A percentile compares a stretch with the other conserved stretches of the same genome.
These are phyloP conservation scores for Candida albicans DNA, from an alignment of 1,139 yeast genomes.

Conservation along the genomic window DNA sequence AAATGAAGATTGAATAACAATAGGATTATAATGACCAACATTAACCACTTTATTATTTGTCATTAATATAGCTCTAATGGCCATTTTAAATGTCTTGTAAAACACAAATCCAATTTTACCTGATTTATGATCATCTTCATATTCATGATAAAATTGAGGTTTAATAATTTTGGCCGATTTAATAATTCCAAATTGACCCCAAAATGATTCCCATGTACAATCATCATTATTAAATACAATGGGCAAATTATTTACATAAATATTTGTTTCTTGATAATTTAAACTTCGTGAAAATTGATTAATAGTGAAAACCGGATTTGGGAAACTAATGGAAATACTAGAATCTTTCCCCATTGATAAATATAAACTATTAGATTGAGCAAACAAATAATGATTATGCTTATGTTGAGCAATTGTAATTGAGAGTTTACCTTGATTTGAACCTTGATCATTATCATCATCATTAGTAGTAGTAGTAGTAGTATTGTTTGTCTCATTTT, in stretches of 20 bases:
- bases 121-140: conserved; percentile 29
- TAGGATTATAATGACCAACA: conserved; percentile 20
- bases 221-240: conserved; percentile 41
- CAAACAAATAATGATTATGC: conserved; percentile 34
- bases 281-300: conserved; percentile 20
- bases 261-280: conserved; percentile 58
- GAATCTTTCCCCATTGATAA: conserved; percentile 9
- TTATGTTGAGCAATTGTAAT: conserved; percentile 42
- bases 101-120: conserved; percentile 49
- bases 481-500: conserved; percentile 3
- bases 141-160: conserved; percentile 36
- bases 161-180: conserved; percentile 47
- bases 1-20: conserved; percentile 41
- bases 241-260: conserved; percentile 57
- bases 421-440: conserved; percentile 16
- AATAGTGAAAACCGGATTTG: conserved; percentile 15
- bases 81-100: conserved; percentile 38
- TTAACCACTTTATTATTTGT: conserved; percentile 33
- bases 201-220: conserved; percentile 37
- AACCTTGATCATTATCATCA: conserved; percentile 3
- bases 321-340: conserved; percentile 13
- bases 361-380: conserved; percentile 13
- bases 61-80: conserved; percentile 38
- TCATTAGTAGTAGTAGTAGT: too few species aligned
- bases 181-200: conserved; percentile 44